Base-by-base conservation (phyloP, 345 rosid genomes). In the Lepidium didymum region DNA sequence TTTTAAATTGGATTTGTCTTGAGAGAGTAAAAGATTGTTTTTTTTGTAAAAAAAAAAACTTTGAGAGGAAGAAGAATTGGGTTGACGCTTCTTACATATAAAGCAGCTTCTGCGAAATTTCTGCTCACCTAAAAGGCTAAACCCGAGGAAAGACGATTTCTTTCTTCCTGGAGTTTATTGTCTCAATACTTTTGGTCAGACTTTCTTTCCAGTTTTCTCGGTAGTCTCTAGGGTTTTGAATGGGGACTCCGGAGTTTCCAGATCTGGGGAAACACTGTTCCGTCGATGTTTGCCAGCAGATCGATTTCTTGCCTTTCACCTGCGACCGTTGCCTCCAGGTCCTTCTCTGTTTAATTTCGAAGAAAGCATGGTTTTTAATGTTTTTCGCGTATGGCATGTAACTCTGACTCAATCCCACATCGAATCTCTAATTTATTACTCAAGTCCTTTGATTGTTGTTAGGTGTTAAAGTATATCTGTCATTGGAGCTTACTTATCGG, bases 211-310 rank as follows among this genome's bases (percentile, higher is more conserved):
- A 37, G 40, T 14, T 55, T 9, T 27, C 5, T 51, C 46, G 35
- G 75, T 38, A 43, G 44, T n/a, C 29, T 56, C 16, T 29, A 27
- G 43, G 68, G 14, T 42, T 29, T 19, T 3, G 41, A 62, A 90
- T 93, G 98, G 98, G 97, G 25, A 93, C 98, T 14, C 98, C 97
- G 4, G 87, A 87, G 61, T 93, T 90, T 69, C 98, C 98, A 62
- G 87, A 90, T 87, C 96, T 93, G 15, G 98, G 98, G 18, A 87
- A 83, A 78, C 98, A 93, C 72, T 93, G 96, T 81, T 80, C 81
- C 74, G 85, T 87, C 38, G 84, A 86, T 35, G 81, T 81, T 56
- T 93, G 98, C 82, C 84, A 83, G 77, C 97, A 76, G 72, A 90
- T 93, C 76, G 98, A 93, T 78, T 88, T 90, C 82, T 77, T 93